Conservation (phyloP, 2,329 filamentous ascomycete species). For the Fusarium incarnatum region DNA sequence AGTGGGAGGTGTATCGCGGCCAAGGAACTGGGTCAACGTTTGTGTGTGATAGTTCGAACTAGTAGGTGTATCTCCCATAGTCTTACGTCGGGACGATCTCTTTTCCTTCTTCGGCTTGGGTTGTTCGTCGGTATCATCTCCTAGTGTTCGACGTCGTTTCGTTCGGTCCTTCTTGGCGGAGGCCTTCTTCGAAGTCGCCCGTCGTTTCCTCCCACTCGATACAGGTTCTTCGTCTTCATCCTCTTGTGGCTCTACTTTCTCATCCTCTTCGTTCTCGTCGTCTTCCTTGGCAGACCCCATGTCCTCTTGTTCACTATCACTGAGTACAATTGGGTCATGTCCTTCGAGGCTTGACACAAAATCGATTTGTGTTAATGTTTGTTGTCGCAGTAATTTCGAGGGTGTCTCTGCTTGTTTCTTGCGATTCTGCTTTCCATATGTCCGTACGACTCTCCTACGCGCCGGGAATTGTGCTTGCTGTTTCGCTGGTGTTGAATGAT, state of each 20-base stretch:
- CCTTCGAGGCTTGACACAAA: constrained; percentile 53
- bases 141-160: constrained; percentile 48
- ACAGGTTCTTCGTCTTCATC: constrained; percentile 40
- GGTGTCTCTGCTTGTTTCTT: constrained; percentile 35
- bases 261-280: constrained; percentile 31
- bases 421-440: constrained; percentile 49
- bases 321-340: constrained; percentile 44
- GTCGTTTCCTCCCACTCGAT: constrained; percentile 44
- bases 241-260: constrained; percentile 19
- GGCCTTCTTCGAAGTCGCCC: constrained; percentile 23
- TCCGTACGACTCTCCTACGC: constrained; percentile 51
- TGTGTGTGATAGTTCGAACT: constrained; percentile 55
- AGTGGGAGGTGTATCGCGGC: constrained; percentile 29
- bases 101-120: constrained; percentile 33
- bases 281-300: constrained; percentile 36
- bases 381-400: constrained; percentile 50
- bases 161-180: constrained; percentile 23
- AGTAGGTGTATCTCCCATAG: constrained; percentile 49
- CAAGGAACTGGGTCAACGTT: constrained; percentile 56
- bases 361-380: constrained; percentile 58
- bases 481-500: constrained; percentile 53
- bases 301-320: constrained; percentile 46
- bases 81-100: constrained; percentile 46
- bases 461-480: constrained; percentile 56
- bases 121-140: constrained; percentile 40